phyloP scores from a whole-genome alignment of 441 rosid species.

The Erodium texanum region DNA sequence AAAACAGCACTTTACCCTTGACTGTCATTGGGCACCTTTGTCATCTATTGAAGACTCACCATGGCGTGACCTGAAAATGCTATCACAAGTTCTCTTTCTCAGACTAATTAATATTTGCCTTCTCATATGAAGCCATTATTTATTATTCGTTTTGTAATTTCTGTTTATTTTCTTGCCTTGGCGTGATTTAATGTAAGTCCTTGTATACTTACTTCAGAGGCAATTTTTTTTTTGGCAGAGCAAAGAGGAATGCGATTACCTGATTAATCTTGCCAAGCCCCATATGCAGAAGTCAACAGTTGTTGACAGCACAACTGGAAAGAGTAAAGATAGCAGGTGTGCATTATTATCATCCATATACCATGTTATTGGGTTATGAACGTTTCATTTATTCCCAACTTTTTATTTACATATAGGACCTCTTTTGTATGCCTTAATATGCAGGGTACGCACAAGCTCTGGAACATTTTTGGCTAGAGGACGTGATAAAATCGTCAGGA shows the following conservation, averaged over 20 bases:
- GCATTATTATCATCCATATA: background rate
- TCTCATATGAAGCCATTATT: background rate
- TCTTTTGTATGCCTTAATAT: constrained; percentile 5
- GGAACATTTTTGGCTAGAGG: constrained; percentile 59
- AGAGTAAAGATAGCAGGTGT: constrained; percentile 83
- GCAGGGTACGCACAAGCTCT: constrained; percentile 60
- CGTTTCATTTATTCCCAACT: background rate
- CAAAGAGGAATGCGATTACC: constrained; percentile 69
- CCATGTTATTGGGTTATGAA: background rate
- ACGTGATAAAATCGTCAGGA: constrained; percentile 43
- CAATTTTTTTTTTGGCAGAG: constrained; percentile 29
- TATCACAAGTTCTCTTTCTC: background rate
- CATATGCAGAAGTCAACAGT: constrained; percentile 76
- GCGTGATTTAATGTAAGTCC: background rate
- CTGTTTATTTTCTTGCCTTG: background rate
- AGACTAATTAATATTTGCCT: background rate
- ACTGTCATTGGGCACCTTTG: background rate
- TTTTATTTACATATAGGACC: background rate
- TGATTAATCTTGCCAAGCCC: constrained; percentile 71
- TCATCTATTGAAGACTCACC: background rate
- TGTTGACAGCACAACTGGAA: constrained; percentile 70
- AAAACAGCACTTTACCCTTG: background rate
- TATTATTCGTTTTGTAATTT: background rate
- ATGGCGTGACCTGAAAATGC: background rate
- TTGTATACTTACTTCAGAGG: background rate